phyloP scores from a whole-genome alignment of 2,329 filamentous ascomycete species.

The Volutella citrinella region DNA sequence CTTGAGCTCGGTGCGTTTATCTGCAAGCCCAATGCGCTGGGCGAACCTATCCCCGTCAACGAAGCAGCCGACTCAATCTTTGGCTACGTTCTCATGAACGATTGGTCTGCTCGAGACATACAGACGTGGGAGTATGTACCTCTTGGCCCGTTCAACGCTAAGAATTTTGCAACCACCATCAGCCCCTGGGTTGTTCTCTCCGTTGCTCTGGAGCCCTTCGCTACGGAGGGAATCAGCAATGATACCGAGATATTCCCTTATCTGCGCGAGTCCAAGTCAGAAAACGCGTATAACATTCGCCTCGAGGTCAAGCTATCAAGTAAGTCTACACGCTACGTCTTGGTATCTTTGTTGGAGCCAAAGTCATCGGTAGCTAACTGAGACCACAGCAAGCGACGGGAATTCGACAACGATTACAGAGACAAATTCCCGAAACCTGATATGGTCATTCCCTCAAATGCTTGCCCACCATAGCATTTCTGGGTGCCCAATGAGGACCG shows the following conservation, averaged over 20 bases:
- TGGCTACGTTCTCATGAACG: constrained; percentile 1
- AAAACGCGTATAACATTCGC: no score
- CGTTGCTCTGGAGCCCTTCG: neutral
- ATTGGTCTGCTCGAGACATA: constrained; percentile 2
- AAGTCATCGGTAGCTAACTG: constrained; percentile 9
- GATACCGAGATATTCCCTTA: no score
- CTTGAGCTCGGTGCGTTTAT: neutral
- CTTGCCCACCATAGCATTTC: constrained; percentile 76
- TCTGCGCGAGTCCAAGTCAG: no score
- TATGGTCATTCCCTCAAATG: constrained; percentile 85
- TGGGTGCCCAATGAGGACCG: constrained; percentile 70
- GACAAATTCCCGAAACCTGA: constrained; percentile 45
- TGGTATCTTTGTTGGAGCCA: no score
- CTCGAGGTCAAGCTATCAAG: no score
- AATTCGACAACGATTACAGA: constrained; percentile 30
- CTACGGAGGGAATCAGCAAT: no score
- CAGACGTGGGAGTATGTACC: neutral
- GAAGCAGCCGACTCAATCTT: neutral
- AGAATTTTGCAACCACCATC: neutral
- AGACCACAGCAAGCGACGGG: constrained; percentile 27
- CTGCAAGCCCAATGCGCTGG: neutral
- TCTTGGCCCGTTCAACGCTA: neutral
- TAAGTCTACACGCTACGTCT: accelerated
- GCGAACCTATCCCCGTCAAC: neutral
- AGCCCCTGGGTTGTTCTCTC: constrained; percentile 1